Conservation (phyloP, 495 filamentous ascomycete species). For the Neurospora sp. region DNA sequence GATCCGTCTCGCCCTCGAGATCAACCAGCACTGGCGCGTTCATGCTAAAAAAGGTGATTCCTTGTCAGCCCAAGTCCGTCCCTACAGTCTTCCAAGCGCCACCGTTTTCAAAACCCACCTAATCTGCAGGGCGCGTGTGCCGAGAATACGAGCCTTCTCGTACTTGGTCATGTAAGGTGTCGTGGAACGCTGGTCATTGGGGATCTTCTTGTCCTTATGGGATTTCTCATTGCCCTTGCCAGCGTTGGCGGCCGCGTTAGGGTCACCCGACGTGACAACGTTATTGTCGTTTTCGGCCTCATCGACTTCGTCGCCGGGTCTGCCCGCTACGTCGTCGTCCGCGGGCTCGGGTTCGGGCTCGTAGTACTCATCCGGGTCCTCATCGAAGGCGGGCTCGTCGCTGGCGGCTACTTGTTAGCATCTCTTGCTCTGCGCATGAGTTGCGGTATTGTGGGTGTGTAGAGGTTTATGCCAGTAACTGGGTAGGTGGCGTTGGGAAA, state of each 20-base stretch:
- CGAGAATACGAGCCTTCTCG: constrained; percentile 84
- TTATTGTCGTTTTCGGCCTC: constrained; percentile 39
- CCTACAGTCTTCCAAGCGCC: not conserved
- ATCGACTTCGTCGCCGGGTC: constrained; percentile 31
- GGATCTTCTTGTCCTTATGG: constrained; percentile 78
- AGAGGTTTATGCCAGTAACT: not conserved
- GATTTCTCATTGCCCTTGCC: constrained; percentile 41
- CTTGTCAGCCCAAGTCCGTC: not conserved
- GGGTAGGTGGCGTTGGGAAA: constrained; percentile 4
- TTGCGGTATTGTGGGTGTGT: constrained; percentile 2
- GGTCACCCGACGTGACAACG: constrained; percentile 59
- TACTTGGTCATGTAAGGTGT: constrained; percentile 99
- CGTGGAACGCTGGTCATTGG: constrained; percentile 77
- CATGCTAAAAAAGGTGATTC: constrained; percentile 51
- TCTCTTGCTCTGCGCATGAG: not conserved
- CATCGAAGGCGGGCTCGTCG: constrained; percentile 46
- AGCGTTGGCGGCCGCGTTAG: constrained; percentile 52
- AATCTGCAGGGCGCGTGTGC: constrained; percentile 89
- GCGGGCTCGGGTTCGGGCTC: constrained; percentile 49
- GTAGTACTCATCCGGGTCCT: constrained; percentile 48
- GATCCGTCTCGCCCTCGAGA: constrained; percentile 94
- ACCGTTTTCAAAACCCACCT: constrained; percentile 44
- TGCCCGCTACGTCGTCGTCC: constrained; percentile 49
- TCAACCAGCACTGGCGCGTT: constrained; percentile 96
- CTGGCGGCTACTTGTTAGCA: constrained; percentile 10